Base-by-base conservation (phyloP, 768 basidiomycete species). In the Sutorius australiensis region DNA sequence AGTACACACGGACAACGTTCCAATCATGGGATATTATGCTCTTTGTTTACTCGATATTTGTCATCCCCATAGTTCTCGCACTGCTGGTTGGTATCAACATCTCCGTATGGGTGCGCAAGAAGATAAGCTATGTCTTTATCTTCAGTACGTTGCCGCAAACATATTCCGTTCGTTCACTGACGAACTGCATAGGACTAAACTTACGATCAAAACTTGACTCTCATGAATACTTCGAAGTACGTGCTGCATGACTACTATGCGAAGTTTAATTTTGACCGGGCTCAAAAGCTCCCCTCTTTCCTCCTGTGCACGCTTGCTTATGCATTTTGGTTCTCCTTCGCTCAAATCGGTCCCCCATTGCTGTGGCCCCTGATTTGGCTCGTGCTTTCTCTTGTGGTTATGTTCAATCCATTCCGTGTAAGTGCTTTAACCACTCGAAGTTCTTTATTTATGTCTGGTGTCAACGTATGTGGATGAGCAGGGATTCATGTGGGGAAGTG, bases 91-190 rank as follows among this genome's bases (percentile, higher is more conserved):
- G 91, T 24, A 52, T 89, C n/a, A 98, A 99, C 65, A 58, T 98
- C 5, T 59, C 85, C 19, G 87, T 86, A 0, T 99, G 90, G 87
- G 76, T 81, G 0, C 69, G 72, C 5, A 74, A 84, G 6, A 78
- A 88, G 42, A 92, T 99, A 60, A 98, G 98, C 65, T 95, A 94
- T 61, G 80, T 85, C n/a, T 95, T 98, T 67, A 90, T 95, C 33
- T 90, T 95, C 62, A 88, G 88, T 89, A 53, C 36, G 79, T 61
- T 19, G 10, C 33, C 41, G 6, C 32, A 17, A 28, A 19, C 16
- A 30, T 40, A 2, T 6, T 27, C 17, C 14, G 7, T 37, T 44
- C 21, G 9, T 4, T 48, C 17, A 43, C 51, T 66, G 30, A 64
- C 31, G n/a, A 43, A 43, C 5, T 40, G 16, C 19, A 19, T 59